Evolutionary conservation across 2,329 filamentous ascomycete species (phyloP).

Genomic region (Aureobasidium lini): DNA sequence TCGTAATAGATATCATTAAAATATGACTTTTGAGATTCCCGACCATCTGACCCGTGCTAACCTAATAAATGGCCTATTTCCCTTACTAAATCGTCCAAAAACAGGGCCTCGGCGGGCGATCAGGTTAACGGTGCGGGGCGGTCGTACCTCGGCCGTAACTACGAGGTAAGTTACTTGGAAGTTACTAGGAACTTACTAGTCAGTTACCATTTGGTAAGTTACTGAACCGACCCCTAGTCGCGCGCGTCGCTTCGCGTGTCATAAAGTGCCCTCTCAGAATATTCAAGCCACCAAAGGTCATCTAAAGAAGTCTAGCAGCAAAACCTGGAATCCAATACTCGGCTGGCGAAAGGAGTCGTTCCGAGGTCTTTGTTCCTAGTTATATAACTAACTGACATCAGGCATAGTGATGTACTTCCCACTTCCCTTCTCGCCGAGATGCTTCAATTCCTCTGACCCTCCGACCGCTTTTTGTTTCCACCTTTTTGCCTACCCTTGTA

Average conservation of each 20-base stretch:
- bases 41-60: no score
- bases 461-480: constrained; percentile 3
- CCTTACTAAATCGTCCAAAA: no score
- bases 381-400: neutral
- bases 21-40: no score
- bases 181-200: no score
- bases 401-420: neutral
- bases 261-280: neutral
- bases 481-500: neutral
- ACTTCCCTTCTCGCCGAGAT: neutral
- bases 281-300: neutral
- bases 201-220: no score
- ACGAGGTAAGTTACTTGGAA: no score
- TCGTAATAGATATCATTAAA: no score
- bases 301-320: neutral
- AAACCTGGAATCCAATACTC: neutral
- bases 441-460: constrained; percentile 1
- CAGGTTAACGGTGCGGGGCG: no score
- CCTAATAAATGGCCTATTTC: no score
- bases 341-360: neutral
- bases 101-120: no score
- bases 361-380: neutral
- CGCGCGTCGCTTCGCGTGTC: constrained; percentile 6
- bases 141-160: no score
- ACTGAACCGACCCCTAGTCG: neutral